A percentile compares a stretch with the other conserved stretches of the same genome.
Conservation (phyloP, 345 rosid genomes). For the Eucalyptus cloeziana region DNA sequence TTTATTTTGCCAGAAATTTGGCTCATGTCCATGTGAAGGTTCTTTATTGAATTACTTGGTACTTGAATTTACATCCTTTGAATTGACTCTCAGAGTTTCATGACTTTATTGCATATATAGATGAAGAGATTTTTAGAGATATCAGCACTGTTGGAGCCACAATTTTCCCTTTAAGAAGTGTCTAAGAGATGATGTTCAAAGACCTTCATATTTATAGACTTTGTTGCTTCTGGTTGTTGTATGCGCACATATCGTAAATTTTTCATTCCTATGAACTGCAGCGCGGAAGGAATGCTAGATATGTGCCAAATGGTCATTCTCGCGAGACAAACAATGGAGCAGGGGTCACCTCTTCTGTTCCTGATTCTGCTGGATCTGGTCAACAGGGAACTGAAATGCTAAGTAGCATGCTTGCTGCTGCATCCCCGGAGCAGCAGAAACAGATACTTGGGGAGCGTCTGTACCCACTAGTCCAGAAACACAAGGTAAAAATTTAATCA, state of each 20-base stretch:
- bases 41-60: neutral
- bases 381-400: conserved; percentile 29
- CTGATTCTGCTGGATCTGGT: conserved; percentile 11
- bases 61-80: neutral
- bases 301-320: conserved; percentile 20
- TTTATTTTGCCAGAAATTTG: neutral
- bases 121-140: neutral
- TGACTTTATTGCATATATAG: neutral
- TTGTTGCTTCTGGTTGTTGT: neutral
- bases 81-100: neutral
- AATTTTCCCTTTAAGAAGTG: neutral
- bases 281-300: conserved; percentile 22
- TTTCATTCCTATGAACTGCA: neutral
- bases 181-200: neutral
- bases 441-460: conserved; percentile 52
- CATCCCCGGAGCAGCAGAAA: conserved; percentile 45
- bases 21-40: neutral
- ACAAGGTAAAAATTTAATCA: conserved; percentile 22
- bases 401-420: conserved; percentile 51
- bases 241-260: neutral
- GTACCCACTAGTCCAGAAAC: conserved; percentile 53
- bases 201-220: neutral
- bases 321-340: conserved; percentile 27
- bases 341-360: conserved; percentile 1
- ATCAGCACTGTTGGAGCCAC: neutral